These are phyloP conservation scores for Penicillium flavigenum DNA, from an alignment of 495 filamentous ascomycete genomes.

Conservation along the genomic window DNA sequence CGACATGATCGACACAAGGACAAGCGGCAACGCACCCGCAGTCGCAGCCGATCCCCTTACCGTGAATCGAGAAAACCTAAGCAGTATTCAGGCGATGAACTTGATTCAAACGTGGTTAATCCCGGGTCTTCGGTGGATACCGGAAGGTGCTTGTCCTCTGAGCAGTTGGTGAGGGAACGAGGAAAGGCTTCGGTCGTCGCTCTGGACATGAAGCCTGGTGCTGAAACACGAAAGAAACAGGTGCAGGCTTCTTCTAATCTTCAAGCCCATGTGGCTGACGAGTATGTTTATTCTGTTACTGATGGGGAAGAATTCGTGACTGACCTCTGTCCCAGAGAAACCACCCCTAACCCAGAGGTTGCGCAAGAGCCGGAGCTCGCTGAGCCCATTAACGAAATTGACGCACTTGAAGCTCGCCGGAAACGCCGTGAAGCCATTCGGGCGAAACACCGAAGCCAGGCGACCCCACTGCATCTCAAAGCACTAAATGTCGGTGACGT, in stretches of 20 bases:
- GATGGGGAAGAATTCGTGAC: not conserved
- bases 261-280: constrained; percentile 31
- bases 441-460: constrained; percentile 73
- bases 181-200: constrained; percentile 53
- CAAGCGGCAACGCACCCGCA: constrained; percentile 67
- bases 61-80: constrained; percentile 45
- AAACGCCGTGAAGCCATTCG: constrained; percentile 85
- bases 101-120: constrained; percentile 25
- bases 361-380: constrained; percentile 33
- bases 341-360: constrained; percentile 15
- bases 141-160: constrained; percentile 39
- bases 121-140: constrained; percentile 22
- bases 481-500: constrained; percentile 62
- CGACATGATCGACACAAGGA: constrained; percentile 53
- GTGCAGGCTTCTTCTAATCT: constrained; percentile 43
- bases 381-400: constrained; percentile 69
- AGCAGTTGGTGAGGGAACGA: constrained; percentile 70
- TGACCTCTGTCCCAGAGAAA: constrained; percentile 18
- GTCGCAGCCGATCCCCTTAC: constrained; percentile 62
- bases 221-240: constrained; percentile 67
- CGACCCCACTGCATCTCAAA: constrained; percentile 74
- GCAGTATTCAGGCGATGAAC: constrained; percentile 43
- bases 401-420: constrained; percentile 80
- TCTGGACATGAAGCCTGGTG: constrained; percentile 57
- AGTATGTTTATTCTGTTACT: constrained; percentile 39